phyloP scores from a whole-genome alignment of 345 rosid genomes.

The Viola odorata region DNA sequence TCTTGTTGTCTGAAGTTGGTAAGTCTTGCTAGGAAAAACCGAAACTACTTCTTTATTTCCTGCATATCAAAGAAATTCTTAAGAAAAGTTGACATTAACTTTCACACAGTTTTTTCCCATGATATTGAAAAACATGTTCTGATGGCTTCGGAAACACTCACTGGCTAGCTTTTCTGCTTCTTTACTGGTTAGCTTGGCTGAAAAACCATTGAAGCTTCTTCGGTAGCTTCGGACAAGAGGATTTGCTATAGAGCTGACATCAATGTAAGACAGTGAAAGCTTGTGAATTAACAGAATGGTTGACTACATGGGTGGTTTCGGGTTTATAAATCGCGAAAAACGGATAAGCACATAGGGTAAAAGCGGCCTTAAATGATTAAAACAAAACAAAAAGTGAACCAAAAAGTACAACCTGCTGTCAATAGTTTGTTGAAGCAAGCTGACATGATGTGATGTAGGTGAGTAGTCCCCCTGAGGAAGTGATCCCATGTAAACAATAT shows the following conservation, averaged over 20 bases:
- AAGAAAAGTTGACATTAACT: too few relatives aligned
- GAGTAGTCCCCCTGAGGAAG: conserved; percentile 1
- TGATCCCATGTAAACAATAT: conserved; percentile 8
- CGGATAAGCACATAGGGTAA: neutral
- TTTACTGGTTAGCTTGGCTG: neutral
- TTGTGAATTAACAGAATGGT: too few relatives aligned
- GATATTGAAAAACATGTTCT: neutral
- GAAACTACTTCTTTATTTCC: neutral
- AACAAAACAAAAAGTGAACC: neutral
- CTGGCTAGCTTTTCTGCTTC: conserved; percentile 4
- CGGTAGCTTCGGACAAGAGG: neutral
- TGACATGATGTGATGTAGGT: conserved; percentile 1
- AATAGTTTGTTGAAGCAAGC: neutral
- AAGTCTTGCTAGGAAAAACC: neutral
- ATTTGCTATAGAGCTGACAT: neutral
- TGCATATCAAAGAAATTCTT: neutral
- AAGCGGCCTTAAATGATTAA: neutral
- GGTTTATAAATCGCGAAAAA: neutral
- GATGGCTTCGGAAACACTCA: neutral
- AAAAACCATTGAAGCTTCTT: conserved; percentile 11
- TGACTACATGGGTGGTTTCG: too few relatives aligned
- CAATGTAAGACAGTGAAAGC: too few relatives aligned
- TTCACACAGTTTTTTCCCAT: neutral
- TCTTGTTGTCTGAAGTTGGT: conserved; percentile 1
- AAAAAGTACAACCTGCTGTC: neutral